Base-by-base conservation (phyloP, 148 eudicot genomes). In the Camellia lanceoleosa region DNA sequence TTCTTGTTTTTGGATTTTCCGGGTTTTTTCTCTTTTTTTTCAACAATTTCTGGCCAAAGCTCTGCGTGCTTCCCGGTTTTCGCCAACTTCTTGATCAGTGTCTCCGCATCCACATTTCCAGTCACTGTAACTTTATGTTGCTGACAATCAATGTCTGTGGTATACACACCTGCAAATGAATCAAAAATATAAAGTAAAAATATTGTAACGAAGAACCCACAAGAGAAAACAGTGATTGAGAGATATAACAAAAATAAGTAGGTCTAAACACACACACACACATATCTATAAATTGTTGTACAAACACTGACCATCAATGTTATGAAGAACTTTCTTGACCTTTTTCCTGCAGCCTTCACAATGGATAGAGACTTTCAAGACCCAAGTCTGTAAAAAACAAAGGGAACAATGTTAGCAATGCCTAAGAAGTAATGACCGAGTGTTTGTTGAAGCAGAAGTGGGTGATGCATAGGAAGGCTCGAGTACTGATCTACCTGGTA, bases 271-370 rank as follows among this genome's bases (percentile, higher is more conserved):
- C 9, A 19, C 18, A 49, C 38, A 71, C 11, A 11, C 47, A 9
- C 6, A 38, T 3, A 70, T 20, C 47, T 30, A 30, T 30, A 30
- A 30, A 30, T 30, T 30, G 38, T 30, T 30, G 38, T 30, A 30
- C 38, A 30, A 30, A 30, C 38, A 30, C 38, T 30, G 38, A 92
- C 98, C 98, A 69, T 92, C 98, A 23, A 93, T 86, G 76, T 78
- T 87, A 38, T 88, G 95, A 14, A 94, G 95, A 71, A 89, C 81
- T 84, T 90, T 94, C 89, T 90, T 91, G 66, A 94, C 98, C 85
- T 91, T 94, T 88, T 87, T 91, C 87, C 86, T 91, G 90, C 98
- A 94, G 62, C 97, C 97, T 89, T 87, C 98, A 51, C 98, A 94
- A 83, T 94, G 97, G 82, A 93, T 92, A 7, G 82, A 83, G 66